Evolutionary conservation across 78 protist species (phyloP).

Genomic region (Tieghemostelium lacteum): DNA sequence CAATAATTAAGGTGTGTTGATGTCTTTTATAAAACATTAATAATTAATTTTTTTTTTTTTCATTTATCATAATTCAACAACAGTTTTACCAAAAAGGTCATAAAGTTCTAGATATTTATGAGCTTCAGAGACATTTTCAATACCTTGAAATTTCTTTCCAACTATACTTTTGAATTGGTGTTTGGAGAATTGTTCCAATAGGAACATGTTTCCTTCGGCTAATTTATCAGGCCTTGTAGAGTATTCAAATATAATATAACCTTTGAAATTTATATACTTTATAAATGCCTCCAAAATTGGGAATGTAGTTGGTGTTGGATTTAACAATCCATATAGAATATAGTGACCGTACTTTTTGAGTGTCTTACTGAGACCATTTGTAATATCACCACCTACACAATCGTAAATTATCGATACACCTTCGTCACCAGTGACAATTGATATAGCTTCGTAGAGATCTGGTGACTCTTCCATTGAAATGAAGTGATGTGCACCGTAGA

Average conservation of each 20-base stretch:
- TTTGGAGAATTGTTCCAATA: not conserved
- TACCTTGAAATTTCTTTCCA: constrained; percentile 42
- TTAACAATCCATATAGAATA: constrained; percentile 26
- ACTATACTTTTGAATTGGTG: not conserved
- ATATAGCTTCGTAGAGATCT: not conserved
- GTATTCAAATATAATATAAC: not conserved
- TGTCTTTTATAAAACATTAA: no score
- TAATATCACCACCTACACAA: constrained; percentile 8
- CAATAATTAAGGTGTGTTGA: no score
- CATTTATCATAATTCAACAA: constrained; percentile 9
- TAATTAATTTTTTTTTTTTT: not conserved
- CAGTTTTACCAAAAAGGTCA: constrained; percentile 30
- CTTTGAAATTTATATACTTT: constrained; percentile 3
- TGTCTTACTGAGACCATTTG: not conserved
- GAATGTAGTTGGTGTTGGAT: constrained; percentile 7
- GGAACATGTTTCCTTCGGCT: not conserved
- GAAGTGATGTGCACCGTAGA: constrained; percentile 35
- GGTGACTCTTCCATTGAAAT: constrained; percentile 5
- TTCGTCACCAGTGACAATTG: not conserved
- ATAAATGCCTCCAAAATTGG: not conserved
- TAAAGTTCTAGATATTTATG: not conserved
- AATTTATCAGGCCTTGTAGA: not conserved
- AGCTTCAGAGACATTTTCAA: not conserved
- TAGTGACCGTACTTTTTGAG: not conserved
- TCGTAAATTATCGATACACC: constrained; percentile 39